These are phyloP conservation scores for Alnus glutinosa DNA, from an alignment of 306 rosid species.

Conservation along the genomic window DNA sequence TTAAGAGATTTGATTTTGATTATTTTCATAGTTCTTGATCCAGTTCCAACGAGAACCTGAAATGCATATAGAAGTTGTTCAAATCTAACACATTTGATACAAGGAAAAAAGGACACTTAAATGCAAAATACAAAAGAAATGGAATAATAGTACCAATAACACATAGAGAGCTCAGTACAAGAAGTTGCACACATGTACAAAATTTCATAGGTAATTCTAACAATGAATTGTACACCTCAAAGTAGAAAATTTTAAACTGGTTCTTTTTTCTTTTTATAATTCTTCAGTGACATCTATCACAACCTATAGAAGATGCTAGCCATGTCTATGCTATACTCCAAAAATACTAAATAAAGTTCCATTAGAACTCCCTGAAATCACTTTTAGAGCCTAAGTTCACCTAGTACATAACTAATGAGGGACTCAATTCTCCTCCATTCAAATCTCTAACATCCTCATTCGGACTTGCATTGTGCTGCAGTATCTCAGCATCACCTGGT, in stretches of 20 bases:
- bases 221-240: neutral
- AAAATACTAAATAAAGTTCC: too few species aligned
- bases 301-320: too few species aligned
- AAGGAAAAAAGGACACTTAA: constrained; percentile 12
- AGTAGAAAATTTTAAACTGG: neutral
- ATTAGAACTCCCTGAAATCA: too few species aligned
- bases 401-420: too few species aligned
- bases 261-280: neutral
- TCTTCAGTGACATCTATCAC: neutral
- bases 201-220: neutral
- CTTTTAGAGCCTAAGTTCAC: too few species aligned
- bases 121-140: constrained; percentile 3
- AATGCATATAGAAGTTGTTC: constrained; percentile 16
- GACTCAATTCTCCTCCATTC: too few species aligned
- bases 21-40: constrained; percentile 78
- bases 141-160: neutral
- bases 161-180: neutral
- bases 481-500: too few species aligned
- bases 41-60: constrained; percentile 96
- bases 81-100: constrained; percentile 8
- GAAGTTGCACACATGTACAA: neutral
- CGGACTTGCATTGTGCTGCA: too few species aligned
- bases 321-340: too few species aligned
- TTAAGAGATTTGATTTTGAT: constrained; percentile 79
- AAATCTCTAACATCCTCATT: too few species aligned